Evolutionary conservation across 1,284 basidiomycete species (phyloP).

Genomic region (Trametes pubescens): DNA sequence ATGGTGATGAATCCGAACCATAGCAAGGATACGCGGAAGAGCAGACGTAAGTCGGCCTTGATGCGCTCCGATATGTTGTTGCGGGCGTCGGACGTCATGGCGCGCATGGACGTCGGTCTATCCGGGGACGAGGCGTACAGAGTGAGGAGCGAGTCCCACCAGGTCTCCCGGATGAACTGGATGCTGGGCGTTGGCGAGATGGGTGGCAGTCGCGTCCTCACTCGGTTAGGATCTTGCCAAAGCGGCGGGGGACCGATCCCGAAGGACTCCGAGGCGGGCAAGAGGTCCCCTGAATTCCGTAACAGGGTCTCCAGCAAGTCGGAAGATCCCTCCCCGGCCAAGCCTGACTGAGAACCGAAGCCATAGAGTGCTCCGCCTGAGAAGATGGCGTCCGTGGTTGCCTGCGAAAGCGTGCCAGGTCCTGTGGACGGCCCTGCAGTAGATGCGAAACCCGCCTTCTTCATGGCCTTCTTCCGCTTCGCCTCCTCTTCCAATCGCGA

Average conservation of each 20-base stretch:
- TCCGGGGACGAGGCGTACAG: constrained; percentile 41
- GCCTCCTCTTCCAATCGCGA: constrained; percentile 24
- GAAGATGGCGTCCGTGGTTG: not conserved
- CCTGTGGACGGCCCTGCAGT: not conserved
- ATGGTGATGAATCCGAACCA: constrained; percentile 79
- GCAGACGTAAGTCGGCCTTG: constrained; percentile 59
- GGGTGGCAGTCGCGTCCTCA: constrained; percentile 33
- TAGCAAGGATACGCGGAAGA: constrained; percentile 68
- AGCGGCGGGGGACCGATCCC: no score
- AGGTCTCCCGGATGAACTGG: constrained; percentile 28
- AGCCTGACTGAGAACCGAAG: not conserved
- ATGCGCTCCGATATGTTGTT: constrained; percentile 45
- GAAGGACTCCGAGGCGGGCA: not conserved
- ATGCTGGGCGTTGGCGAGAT: constrained; percentile 35
- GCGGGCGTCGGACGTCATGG: constrained; percentile 50
- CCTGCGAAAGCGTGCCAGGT: not conserved
- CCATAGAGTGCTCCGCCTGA: not conserved
- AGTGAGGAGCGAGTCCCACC: constrained; percentile 32
- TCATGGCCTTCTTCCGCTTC: constrained; percentile 20
- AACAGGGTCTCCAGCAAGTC: constrained; percentile 2
- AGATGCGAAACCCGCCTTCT: not conserved
- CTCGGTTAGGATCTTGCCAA: not conserved
- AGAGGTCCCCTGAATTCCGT: not conserved
- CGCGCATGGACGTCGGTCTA: not conserved
- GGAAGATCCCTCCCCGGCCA: constrained; percentile 28